A percentile compares a stretch with the other conserved stretches of the same genome.
Conservation (phyloP, 352 stramenopile genomes). For the Globisporangium acanthophoron region DNA sequence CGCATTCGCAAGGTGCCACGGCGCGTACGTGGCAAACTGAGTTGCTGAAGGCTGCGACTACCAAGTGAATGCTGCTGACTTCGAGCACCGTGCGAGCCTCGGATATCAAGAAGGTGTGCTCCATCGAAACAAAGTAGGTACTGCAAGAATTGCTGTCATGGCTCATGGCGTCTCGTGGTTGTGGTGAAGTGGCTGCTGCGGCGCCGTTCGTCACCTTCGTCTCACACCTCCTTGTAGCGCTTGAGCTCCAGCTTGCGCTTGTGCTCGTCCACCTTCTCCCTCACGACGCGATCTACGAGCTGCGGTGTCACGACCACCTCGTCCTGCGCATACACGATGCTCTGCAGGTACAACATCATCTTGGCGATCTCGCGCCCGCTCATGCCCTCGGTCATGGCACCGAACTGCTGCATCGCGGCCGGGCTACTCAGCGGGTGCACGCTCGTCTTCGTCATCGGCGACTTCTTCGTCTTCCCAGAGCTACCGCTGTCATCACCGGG, state of each 20-base stretch:
- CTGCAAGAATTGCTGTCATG: too few species aligned
- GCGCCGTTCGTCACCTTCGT: neutral
- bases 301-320: conserved; percentile 40
- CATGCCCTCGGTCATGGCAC: conserved; percentile 60
- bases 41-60: too few species aligned
- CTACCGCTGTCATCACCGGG: neutral
- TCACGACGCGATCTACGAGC: conserved; percentile 53
- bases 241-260: conserved; percentile 59
- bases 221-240: conserved; percentile 12
- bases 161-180: too few species aligned
- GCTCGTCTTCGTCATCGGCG: neutral
- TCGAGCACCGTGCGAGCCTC: too few species aligned
- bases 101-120: too few species aligned
- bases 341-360: conserved; percentile 85
- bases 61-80: too few species aligned
- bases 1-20: too few species aligned
- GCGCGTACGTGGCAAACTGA: too few species aligned
- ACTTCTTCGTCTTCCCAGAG: neutral
- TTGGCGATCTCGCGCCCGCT: conserved; percentile 85
- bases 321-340: conserved; percentile 72
- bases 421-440: conserved; percentile 2
- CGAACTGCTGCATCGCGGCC: conserved; percentile 39
- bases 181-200: too few species aligned
- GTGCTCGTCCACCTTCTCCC: conserved; percentile 74
- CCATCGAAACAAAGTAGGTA: too few species aligned